Base-by-base conservation (phyloP, 805 yeast genomes). In the Sporopachydermia quercuum region DNA sequence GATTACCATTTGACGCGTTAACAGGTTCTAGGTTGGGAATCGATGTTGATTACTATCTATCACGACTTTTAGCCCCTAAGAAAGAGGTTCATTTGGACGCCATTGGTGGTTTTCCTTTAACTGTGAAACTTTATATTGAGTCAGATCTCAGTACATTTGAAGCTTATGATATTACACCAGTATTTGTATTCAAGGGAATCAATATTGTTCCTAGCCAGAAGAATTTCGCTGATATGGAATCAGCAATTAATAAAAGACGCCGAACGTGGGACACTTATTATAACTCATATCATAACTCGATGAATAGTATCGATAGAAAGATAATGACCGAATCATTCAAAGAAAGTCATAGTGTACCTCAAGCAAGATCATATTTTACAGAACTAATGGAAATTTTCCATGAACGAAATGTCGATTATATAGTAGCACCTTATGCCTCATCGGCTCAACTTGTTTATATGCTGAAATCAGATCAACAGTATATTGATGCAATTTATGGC, bases 341-440 rank as follows among this genome's bases (percentile, higher is more conserved):
- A 35, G 60, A 53, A 16, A 37, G 43, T 16, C 52, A 38, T 23
- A 40, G 4, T 46, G 47, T 43, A 13, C 27, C 39, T 39, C 34
- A 35, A 41, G 16, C 19, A 39, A 39, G 18, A 17, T 18, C 5
- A 39, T 40, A 4, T 16, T n/a, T 42, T 41, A 42, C 60, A 56
- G 77, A 75, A 45, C 62, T 85, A 45, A 62, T 81, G 42, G 58
- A 63, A 16, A 69, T 71, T 40, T 71, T 89, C 42, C 65, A 67
- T 30, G 69, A 66, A 15, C 63, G 67, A 38, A 68, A 63, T 2
- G 58, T 83, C 8, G 79, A 77, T 43, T 87, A 70, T 52, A 57
- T 85, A 42, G 72, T 86, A 8, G 80, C 94, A 27, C 97, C 97
- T 3, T 86, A 76, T 52, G 67, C 76, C 36, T 74, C 96, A 0